Base-by-base conservation (phyloP, 495 filamentous ascomycete species). In the Pyrenula massariospora region DNA sequence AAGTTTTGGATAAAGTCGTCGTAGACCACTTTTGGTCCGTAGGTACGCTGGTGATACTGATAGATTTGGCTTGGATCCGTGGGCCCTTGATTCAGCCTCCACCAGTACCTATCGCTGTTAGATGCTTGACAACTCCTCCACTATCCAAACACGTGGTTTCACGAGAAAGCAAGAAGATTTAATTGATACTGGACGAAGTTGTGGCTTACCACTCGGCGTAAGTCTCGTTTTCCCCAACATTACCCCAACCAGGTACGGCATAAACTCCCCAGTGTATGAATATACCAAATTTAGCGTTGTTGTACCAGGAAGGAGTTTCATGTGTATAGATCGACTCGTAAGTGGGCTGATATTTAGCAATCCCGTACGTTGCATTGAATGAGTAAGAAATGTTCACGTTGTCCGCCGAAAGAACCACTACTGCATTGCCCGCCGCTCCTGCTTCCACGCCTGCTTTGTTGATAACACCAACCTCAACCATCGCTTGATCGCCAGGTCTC, bases 211-310 rank as follows among this genome's bases (percentile, higher is more conserved):
- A 82, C 63, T 80, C 78, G 0, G 79, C 77, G 59, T 80, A 81
- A 22, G 65, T 68, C 57, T 81, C 79, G 48, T 73, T 66, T 2
- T 71, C 65, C 19, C 70, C 69, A 19, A 66, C 67, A 54, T 81
- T 80, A 0, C 76, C 79, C 77, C 77, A 81, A 2, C 75, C 78
- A 1, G 79, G 77, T 1, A 82, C 78, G 3, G 72, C 64, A 56
- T 80, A 81, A 0, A 70, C 59, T 1, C 79, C 77, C 78, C 77
- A 81, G 63, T 78, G 78, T 50, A 82, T 78, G 62, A 82, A 80
- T 31, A 81, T 80, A 0, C 77, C 77, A 60, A 68, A 81, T 54
- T 83, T 83, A 48, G 67, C 73, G 53, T 70, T 63, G 55, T 78
- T 70, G 54, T 74, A 83, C 78, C 77, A 81, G 48, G 68, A 68